Conservation (phyloP, 2,329 filamentous ascomycete species). For the Pseudocercospora cruenta region DNA sequence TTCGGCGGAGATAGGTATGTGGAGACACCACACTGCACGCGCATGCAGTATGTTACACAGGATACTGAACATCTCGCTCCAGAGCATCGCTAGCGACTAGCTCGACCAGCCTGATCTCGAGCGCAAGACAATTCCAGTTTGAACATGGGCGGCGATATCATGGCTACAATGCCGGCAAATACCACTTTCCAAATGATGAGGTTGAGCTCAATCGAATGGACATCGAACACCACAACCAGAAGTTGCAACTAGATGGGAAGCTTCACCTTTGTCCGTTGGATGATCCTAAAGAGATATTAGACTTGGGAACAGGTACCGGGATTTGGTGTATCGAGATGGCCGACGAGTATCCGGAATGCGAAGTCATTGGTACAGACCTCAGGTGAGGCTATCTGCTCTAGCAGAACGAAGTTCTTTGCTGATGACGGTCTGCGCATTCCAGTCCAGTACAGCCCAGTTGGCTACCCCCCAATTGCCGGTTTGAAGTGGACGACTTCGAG, state of each 20-base stretch:
- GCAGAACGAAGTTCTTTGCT: not conserved
- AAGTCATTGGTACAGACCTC: conserved; percentile 44
- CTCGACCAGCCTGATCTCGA: conserved; percentile 21
- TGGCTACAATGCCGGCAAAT: conserved; percentile 33
- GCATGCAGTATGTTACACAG: not conserved
- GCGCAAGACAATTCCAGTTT: conserved; percentile 23
- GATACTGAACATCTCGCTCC: not conserved
- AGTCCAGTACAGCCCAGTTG: conserved; percentile 34
- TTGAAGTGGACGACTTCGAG: conserved; percentile 40
- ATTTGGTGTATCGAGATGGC: conserved; percentile 42
- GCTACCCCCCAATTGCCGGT: conserved; percentile 35
- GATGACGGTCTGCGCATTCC: not conserved
- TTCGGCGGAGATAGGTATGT: conserved; percentile 31
- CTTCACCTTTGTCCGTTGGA: conserved; percentile 49
- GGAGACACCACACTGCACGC: not conserved
- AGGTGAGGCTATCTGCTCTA: conserved; percentile 10
- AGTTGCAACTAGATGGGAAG: conserved; percentile 33
- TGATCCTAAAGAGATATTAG: conserved; percentile 49
- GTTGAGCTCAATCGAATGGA: conserved; percentile 37
- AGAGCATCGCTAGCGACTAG: conserved; percentile 26
- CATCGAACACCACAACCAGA: conserved; percentile 39
- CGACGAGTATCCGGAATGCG: conserved; percentile 34
- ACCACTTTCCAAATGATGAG: conserved; percentile 42
- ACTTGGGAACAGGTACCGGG: conserved; percentile 51
- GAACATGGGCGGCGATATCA: conserved; percentile 37